A percentile compares a stretch with the other conserved stretches of the same genome.
These are phyloP conservation scores for Albophoma yamanashiensis DNA, from an alignment of 2,329 filamentous ascomycete genomes.

Conservation along the genomic window DNA sequence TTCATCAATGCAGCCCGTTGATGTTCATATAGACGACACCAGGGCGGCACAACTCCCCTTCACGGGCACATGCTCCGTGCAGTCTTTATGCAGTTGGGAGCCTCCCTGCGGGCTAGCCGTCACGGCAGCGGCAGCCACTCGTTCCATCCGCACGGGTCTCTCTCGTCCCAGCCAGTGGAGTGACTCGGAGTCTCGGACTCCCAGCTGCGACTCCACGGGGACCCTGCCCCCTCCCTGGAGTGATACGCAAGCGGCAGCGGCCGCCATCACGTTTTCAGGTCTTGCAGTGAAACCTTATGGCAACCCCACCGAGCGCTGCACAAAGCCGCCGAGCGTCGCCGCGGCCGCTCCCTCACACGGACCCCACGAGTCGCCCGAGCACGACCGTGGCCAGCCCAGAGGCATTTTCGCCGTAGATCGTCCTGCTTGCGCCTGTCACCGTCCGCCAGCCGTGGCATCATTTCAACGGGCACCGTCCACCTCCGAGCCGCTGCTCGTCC, in stretches of 20 bases:
- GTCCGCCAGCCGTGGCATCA: not conserved
- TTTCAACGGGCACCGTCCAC: not conserved
- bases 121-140: not conserved
- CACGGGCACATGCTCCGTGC: too few species aligned
- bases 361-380: not conserved
- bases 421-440: not conserved
- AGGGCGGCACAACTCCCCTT: too few species aligned
- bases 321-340: not conserved
- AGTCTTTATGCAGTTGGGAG: not conserved
- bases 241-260: not conserved
- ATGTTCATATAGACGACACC: too few species aligned
- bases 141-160: not conserved
- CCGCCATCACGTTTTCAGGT: not conserved
- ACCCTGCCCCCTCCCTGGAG: not conserved
- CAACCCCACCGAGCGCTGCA: not conserved
- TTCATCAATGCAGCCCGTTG: too few species aligned
- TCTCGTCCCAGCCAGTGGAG: not conserved
- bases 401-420: not conserved
- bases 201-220: not conserved
- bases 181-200: not conserved
- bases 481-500: not conserved
- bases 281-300: not conserved
- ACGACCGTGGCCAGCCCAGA: not conserved
- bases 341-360: not conserved
- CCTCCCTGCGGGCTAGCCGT: not conserved